Conservation (phyloP, 257 asterid species). For the Penstemon barbatus region DNA sequence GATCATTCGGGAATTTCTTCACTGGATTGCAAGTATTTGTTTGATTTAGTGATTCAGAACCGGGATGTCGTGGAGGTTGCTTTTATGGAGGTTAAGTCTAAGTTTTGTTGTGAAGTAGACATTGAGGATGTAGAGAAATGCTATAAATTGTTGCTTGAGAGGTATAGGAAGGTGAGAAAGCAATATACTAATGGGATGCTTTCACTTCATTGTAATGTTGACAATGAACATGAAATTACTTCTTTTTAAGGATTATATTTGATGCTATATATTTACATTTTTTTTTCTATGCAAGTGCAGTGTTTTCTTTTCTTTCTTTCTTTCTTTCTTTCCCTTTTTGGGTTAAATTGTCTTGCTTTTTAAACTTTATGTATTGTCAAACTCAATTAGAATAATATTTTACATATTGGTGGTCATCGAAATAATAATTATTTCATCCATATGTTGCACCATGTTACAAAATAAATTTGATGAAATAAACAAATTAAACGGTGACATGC, state of each 20-base stretch:
- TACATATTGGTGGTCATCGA: too few relatives aligned
- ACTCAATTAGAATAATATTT: too few relatives aligned
- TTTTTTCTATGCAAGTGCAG: too few relatives aligned
- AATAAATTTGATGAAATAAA: too few relatives aligned
- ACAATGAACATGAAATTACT: conserved; percentile 23
- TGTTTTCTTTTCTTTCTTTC: too few relatives aligned
- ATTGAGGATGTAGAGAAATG: conserved; percentile 44
- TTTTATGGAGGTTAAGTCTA: conserved; percentile 43
- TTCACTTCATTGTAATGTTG: conserved; percentile 48
- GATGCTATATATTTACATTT: too few relatives aligned
- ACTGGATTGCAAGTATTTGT: conserved; percentile 31
- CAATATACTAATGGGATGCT: conserved; percentile 72
- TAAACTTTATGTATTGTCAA: too few relatives aligned
- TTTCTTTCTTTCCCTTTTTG: too few relatives aligned
- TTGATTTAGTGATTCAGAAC: conserved; percentile 31
- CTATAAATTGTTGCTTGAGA: conserved; percentile 54
- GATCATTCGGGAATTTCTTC: conserved; percentile 29
- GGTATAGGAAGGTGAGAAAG: conserved; percentile 61
- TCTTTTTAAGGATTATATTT: neutral
- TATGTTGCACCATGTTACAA: too few relatives aligned
- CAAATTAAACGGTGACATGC: too few relatives aligned
- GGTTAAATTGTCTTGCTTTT: too few relatives aligned
- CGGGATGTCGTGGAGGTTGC: conserved; percentile 43
- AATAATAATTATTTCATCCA: too few relatives aligned
- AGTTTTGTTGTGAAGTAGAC: conserved; percentile 53